Evolutionary conservation across 225 moss, liverwort and hornwort species (phyloP).

Genomic region (Antitrichia curtipendula): DNA sequence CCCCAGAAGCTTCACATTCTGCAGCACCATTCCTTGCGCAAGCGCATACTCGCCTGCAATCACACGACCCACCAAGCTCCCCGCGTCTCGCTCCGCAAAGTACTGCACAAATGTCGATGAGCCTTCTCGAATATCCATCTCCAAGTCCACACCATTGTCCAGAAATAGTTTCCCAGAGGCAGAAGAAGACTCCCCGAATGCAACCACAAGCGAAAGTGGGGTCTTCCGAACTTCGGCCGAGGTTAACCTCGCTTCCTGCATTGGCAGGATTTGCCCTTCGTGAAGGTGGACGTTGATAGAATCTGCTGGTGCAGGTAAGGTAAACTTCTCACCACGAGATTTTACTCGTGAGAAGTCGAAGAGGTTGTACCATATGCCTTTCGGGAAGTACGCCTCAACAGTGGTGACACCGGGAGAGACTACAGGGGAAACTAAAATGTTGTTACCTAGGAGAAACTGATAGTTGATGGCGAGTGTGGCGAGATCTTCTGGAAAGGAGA

Average conservation of each 20-base stretch:
- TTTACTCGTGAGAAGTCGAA: conserved; percentile 36
- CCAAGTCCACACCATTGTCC: conserved; percentile 46
- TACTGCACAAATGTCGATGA: conserved; percentile 35
- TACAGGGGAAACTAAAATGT: conserved; percentile 55
- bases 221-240: conserved; percentile 41
- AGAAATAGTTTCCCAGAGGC: conserved; percentile 51
- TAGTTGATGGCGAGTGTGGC: conserved; percentile 25
- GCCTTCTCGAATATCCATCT: conserved; percentile 37
- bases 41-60: conserved; percentile 29
- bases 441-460: conserved; percentile 53
- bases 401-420: conserved; percentile 18
- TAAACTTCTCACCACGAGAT: not conserved
- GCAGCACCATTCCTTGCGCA: conserved; percentile 1
- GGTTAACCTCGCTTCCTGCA: conserved; percentile 51
- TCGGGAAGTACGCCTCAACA: conserved; percentile 57
- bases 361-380: conserved; percentile 64
- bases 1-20: conserved; percentile 33
- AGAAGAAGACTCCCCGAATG: conserved; percentile 8
- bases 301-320: conserved; percentile 28
- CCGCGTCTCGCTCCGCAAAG: conserved; percentile 6
- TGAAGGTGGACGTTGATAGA: conserved; percentile 55
- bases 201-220: conserved; percentile 43
- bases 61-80: conserved; percentile 15
- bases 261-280: conserved; percentile 46
- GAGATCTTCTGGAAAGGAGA: conserved; percentile 39